Evolutionary conservation across 352 stramenopile genomes (phyloP).

Genomic region (Globisporangium lucens): DNA sequence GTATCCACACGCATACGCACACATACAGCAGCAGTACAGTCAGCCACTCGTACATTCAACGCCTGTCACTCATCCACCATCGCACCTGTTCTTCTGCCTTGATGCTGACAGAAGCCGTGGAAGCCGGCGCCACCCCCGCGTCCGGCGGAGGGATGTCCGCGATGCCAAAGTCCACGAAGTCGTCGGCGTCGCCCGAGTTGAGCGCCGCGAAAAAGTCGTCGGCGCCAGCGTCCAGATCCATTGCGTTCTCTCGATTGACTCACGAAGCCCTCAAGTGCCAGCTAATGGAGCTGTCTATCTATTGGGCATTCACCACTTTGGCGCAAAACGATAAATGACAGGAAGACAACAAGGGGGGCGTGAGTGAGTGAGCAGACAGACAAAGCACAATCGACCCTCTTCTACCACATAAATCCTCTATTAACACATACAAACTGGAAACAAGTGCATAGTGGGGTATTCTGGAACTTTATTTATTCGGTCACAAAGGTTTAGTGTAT

Average conservation of each 20-base stretch:
- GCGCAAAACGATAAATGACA: slow-evolving; percentile 13
- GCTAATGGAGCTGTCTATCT: not conserved
- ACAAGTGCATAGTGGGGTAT: not conserved
- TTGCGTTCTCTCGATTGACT: slow-evolving; percentile 14
- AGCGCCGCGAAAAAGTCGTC: slow-evolving; percentile 83
- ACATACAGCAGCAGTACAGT: not conserved
- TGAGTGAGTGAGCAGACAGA: not conserved
- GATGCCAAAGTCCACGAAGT: slow-evolving; percentile 53
- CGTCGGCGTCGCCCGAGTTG: slow-evolving; percentile 57
- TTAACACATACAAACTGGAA: not conserved
- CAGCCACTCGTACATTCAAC: not conserved
- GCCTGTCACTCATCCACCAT: not conserved
- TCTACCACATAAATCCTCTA: not conserved
- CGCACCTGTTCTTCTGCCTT: slow-evolving; percentile 20
- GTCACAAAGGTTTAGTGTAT: not conserved
- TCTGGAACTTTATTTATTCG: not conserved
- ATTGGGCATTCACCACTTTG: not conserved
- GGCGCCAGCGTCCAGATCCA: slow-evolving; percentile 75
- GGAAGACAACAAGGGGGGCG: not conserved
- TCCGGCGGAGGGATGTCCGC: slow-evolving; percentile 21
- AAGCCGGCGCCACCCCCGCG: slow-evolving; percentile 3
- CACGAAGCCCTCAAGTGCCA: not conserved
- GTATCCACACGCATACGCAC: not conserved
- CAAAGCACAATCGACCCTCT: not conserved
- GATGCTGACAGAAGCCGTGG: not conserved